phyloP scores from a whole-genome alignment of 140 eudicot species.

The Stevia rebaudiana region DNA sequence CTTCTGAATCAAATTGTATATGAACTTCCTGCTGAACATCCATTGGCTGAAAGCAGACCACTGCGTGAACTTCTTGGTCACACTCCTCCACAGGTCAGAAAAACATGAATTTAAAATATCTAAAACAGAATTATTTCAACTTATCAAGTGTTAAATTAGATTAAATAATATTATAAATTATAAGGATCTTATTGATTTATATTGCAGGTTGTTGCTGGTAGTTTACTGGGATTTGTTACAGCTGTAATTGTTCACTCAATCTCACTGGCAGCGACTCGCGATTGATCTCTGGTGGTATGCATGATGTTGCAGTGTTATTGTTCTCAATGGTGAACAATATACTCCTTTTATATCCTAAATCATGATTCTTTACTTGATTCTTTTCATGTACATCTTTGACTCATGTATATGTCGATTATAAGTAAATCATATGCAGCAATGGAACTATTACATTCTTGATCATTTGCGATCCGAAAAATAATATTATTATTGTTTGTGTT shows the following conservation, averaged over 20 bases:
- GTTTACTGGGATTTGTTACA: conserved; percentile 53
- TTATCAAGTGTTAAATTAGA: background rate
- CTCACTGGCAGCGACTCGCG: conserved; percentile 21
- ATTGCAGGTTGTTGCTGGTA: conserved; percentile 86
- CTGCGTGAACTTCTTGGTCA: conserved; percentile 98
- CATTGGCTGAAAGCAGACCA: conserved; percentile 90
- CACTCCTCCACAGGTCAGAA: conserved; percentile 88
- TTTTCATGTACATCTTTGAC: conserved; percentile 9
- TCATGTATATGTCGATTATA: conserved; percentile 13
- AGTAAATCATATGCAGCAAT: background rate
- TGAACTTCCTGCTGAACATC: conserved; percentile 96
- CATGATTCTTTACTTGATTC: background rate
- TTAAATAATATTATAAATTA: background rate
- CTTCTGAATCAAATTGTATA: conserved; percentile 86
- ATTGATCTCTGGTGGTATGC: conserved; percentile 24
- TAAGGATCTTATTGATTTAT: background rate
- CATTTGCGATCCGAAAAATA: background rate
- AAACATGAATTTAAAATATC: background rate
- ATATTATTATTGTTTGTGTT: background rate
- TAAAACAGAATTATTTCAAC: background rate
- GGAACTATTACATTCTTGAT: background rate
- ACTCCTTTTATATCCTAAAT: background rate
- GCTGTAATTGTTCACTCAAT: conserved; percentile 48
- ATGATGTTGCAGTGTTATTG: conserved; percentile 8
- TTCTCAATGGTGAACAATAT: conserved; percentile 4